phyloP scores from a whole-genome alignment of 2,329 filamentous ascomycete genomes.

The Paecilomyces niveus region DNA sequence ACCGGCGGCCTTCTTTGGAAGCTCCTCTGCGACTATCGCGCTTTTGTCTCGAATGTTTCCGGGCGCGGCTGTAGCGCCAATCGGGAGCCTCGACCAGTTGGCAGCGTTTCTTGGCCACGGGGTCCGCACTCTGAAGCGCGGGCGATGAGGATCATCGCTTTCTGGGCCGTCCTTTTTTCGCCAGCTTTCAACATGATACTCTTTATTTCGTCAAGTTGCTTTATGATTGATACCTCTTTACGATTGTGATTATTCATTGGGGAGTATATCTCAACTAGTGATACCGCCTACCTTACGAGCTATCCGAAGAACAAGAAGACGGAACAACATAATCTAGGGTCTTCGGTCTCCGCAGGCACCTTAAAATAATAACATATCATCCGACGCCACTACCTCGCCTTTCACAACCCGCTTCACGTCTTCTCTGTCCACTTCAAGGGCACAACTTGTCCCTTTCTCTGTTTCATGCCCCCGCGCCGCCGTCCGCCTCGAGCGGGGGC shows the following conservation, averaged over 20 bases:
- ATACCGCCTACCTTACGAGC: background rate
- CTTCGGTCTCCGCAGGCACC: background rate
- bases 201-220: background rate
- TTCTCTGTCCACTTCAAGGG: background rate
- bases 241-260: background rate
- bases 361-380: background rate
- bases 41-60: background rate
- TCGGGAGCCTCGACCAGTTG: background rate
- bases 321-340: background rate
- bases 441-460: background rate
- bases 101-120: no score
- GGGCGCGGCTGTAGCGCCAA: background rate
- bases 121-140: background rate
- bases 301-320: background rate
- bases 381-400: background rate
- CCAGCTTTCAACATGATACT: background rate
- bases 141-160: background rate
- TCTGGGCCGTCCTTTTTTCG: background rate
- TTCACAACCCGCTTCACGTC: background rate
- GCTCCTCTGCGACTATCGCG: background rate
- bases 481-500: conserved; percentile 59
- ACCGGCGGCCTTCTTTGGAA: background rate
- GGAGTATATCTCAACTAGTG: background rate
- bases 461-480: conserved; percentile 41
- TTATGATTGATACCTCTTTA: background rate